Base-by-base conservation (phyloP, 2,329 filamentous ascomycete genomes). In the Neonectria coccinea region DNA sequence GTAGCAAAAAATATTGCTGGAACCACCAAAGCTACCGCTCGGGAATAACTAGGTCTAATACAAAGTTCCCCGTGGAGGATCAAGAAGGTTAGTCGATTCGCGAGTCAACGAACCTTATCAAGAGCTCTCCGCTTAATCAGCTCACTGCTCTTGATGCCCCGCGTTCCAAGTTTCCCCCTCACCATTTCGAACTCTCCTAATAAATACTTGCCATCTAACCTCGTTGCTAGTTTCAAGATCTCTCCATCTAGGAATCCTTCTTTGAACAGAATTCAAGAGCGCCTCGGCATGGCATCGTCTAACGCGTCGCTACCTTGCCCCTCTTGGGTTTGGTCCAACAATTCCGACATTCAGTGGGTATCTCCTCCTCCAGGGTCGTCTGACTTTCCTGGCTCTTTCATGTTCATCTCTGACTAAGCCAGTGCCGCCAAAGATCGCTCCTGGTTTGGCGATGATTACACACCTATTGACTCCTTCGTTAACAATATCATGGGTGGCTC, bases 391-490 rank as follows among this genome's bases (percentile, higher is more conserved):
- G 4, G 33, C 10, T 36, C 45, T 18, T 22, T n/a, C 27, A 48
- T 12, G 20, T 22, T 42, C 22, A 12, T 51, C 41, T 18, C 4
- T 22, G 33, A 47, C 5, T 39, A 5, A 5, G 33, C 12, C 41
- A 60, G 57, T 33, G 42, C 45, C 20, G 50, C 57, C 41, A 60
- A 60, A 8, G 57, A 60, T 41, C 48, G 42, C 6, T 47, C 20
- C 2, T 60, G 50, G 57, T 60, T 54, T 14, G 27, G 39, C n/a
- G 27, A 44, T 5, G 57, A 60, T 14, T 60, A 55, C 18, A 29
- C 18, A 3, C 45, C 47, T 7, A 36, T 65, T 8, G 20, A 60
- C 10, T 54, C 57, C n/a, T 22, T 25, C 12, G 25, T 60, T 20
- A 31, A 16, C 27, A 11, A 16, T 18, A 8, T 41, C 25, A n/a